Evolutionary conservation across 345 rosid genomes (phyloP).

Genomic region (Durio zibethinus): DNA sequence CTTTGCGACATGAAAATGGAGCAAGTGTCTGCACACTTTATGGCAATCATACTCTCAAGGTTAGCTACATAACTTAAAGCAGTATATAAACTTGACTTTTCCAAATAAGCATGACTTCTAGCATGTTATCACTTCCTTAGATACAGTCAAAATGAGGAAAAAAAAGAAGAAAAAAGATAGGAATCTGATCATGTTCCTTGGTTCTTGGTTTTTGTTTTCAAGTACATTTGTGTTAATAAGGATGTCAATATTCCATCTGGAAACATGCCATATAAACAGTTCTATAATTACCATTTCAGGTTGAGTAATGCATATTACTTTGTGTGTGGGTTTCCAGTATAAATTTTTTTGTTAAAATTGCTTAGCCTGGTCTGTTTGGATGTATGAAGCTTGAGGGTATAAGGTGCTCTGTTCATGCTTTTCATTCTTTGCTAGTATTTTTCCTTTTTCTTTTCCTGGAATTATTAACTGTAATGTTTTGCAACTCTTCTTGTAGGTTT

Average conservation of each 20-base stretch:
- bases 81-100: background rate
- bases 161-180: background rate
- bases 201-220: background rate
- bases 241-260: background rate
- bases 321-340: background rate
- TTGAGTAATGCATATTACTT: background rate
- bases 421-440: background rate
- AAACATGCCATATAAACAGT: background rate
- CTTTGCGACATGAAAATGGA: slow-evolving; percentile 66
- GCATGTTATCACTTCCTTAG: background rate
- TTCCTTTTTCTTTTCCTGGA: background rate
- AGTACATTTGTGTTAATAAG: background rate
- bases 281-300: background rate
- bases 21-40: slow-evolving; percentile 56
- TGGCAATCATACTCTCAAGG: slow-evolving; percentile 52
- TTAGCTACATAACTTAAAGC: slow-evolving; percentile 21
- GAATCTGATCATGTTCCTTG: background rate
- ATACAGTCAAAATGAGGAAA: background rate
- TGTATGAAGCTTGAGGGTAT: background rate
- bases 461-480: background rate
- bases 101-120: background rate
- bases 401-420: background rate
- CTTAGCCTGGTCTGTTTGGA: background rate
- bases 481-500: slow-evolving; percentile 1
- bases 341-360: background rate